Evolutionary conservation across 78 protist genomes (phyloP), one percentile per base, ranked within the genome.

Genomic region (Dictyostelium purpureum): DNA sequence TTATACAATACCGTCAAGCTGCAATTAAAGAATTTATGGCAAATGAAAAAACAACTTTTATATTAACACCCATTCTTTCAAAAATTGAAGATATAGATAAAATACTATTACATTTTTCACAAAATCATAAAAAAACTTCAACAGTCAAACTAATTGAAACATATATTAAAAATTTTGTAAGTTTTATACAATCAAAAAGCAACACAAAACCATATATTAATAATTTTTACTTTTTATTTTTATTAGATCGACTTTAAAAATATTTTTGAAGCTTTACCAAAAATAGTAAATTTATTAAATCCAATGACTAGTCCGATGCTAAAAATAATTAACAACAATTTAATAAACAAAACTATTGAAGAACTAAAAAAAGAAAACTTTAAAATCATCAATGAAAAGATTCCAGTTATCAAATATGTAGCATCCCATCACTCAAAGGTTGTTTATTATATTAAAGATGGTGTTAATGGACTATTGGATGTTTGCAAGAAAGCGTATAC

Each of bases 401-500:
- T 33, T 28, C 65, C 65, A 45, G 11, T 26, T 33, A 3, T 26
- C 51, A 69, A 71, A 56, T 16, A 35, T 1, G 28, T 19, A 33
- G 16, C 16, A 42, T 0, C 42, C 7, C 10, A 56, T 56, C 1
- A 56, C 16, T 24, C 16, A 14, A 75, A 85, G 42, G 61, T 85
- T 33, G 70, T 85, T 19, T 35, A n/a, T n/a, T 85, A 59, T 35
- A 85, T 85, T 4, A 70, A 71, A 59, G 76, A 57, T 79, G 94
- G 94, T 40, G 26, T 90, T 6, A 79, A 78, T 66, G 89, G 89
- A 31, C 49, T 79, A 26, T 79, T 90, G 47, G 94, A 90, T 65
- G 94, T 90, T 65, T 79, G 90, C 33, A 90, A 81, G 45, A 90
- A 90, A 45, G 56, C 94, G 1, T 90, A 79, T 66, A 26, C 59